Evolutionary conservation across 2,329 filamentous ascomycete species (phyloP), one percentile per base, ranked within the genome.

Genomic region (Cladosporium halotolerans): DNA sequence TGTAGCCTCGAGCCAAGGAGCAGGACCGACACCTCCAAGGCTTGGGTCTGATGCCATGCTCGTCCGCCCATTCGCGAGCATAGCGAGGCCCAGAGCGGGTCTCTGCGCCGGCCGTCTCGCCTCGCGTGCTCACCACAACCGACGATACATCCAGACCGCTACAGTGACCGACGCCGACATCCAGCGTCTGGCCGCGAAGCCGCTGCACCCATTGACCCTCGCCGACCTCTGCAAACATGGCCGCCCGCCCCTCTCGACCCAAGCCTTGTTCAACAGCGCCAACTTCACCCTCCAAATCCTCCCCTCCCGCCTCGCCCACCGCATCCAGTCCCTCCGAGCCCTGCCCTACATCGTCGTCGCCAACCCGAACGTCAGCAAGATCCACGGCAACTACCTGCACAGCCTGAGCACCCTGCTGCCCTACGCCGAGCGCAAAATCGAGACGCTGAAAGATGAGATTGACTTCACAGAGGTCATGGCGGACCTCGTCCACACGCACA

Each of bases 281-380:
- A 96, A 96, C 74, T 97, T 97, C 74, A 95, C 93, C 10, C 85
- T 97, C 60, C 88, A 86, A 28, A 86, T 96, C 50, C 84, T 97
- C 9, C 93, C 93, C 11, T 88, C 93, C 46, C 89, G 93, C 36
- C 84, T 99, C 23, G 93, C 93, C 23, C 89, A 95, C 68, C 89
- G 93, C 53, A 95, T 99, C 59, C 88, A 96, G 69, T 89, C 90
- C 41, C 78, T 99, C 14, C 86, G 91, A 58, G 96, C 95, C 68
- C 82, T 99, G 8, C 93, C 93, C 0, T 99, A 92, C 71, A 97
- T 99, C 59, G 92, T 99, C 52, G 93, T 99, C 23, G 91, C 92
- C n/a, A 97, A 99, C 68, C 89, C 90, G 1, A 89, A 96, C 68
- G 90, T 99, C 62, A 88, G 86, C 23, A 85, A 86, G 64, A 99